Conservation (phyloP, 768 basidiomycete genomes). For the Cystoderma amianthinum region DNA sequence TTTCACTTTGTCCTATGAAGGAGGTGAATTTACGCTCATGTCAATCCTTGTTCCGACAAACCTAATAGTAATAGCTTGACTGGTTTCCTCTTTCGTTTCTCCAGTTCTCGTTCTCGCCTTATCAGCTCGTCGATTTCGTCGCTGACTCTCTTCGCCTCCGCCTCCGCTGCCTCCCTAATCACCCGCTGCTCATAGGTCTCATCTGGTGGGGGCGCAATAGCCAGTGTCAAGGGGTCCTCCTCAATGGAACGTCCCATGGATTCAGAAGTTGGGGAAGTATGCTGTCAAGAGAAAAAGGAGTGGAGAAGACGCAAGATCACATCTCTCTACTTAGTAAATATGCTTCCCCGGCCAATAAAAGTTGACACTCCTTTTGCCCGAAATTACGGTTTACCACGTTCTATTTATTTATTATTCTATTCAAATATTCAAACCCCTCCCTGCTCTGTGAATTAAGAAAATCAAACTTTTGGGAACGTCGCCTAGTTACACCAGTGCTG, state of each 20-base stretch:
- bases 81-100: conserved; percentile 59
- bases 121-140: conserved; percentile 76
- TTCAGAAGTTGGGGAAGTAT: conserved; percentile 4
- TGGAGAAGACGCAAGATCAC: too few species aligned
- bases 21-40: too few species aligned
- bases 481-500: too few species aligned
- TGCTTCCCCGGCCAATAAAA: too few species aligned
- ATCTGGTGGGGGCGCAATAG: conserved; percentile 55
- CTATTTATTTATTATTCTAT: too few species aligned
- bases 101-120: conserved; percentile 46
- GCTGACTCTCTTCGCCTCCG: conserved; percentile 54
- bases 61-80: conserved; percentile 73
- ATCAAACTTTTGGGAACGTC: too few species aligned
- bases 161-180: conserved; percentile 52
- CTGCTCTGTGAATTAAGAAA: too few species aligned
- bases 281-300: too few species aligned
- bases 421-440: too few species aligned
- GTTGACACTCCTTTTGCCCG: too few species aligned
- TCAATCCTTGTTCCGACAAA: conserved; percentile 19
- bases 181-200: conserved; percentile 54
- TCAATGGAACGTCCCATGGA: conserved; percentile 24
- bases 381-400: too few species aligned
- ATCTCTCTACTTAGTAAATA: too few species aligned
- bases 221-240: conserved; percentile 57
- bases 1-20: conserved; percentile 58